A percentile compares a stretch with the other conserved stretches of the same genome.
These are phyloP conservation scores for Trichoderma cornu-damae DNA, from an alignment of 2,329 filamentous ascomycete species.

Conservation along the genomic window DNA sequence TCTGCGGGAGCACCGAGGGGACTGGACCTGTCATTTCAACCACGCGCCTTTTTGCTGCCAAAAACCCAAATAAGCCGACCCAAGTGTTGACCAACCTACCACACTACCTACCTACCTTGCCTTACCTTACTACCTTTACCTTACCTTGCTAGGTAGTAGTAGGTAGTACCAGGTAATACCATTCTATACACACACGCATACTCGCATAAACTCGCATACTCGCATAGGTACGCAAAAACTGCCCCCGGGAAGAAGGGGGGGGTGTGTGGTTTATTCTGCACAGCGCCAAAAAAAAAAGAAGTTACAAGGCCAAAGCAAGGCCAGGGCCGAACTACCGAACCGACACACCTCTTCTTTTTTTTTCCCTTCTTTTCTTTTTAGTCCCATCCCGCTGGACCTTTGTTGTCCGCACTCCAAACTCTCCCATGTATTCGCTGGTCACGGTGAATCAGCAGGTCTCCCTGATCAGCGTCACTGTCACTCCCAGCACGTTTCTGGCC, in stretches of 20 bases:
- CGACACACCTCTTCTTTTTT: constrained; percentile 15
- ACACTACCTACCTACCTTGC: not conserved
- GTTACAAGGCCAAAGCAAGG: not conserved
- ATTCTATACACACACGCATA: constrained; percentile 7
- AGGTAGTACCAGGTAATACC: not conserved
- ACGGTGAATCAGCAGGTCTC: constrained; percentile 59
- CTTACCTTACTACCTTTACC: no score
- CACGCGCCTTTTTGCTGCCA: no score
- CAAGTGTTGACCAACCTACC: no score
- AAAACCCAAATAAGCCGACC: no score
- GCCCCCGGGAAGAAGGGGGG: no score
- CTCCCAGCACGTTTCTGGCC: constrained; percentile 53
- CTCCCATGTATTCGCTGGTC: constrained; percentile 53
- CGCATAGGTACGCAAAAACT: no score
- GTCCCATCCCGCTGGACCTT: constrained; percentile 19
- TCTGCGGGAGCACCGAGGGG: not conserved
- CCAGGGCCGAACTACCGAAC: constrained; percentile 14
- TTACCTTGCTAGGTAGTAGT: no score
- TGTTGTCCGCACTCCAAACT: constrained; percentile 18
- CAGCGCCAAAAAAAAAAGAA: not conserved
- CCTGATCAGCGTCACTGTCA: constrained; percentile 54
- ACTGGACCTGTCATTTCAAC: not conserved
- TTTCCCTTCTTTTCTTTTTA: no score
- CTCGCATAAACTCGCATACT: no score
- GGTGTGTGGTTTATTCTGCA: no score